Evolutionary conservation across 176 grass and related monocot species (phyloP).

Genomic region (Rhynchospora pubera): DNA sequence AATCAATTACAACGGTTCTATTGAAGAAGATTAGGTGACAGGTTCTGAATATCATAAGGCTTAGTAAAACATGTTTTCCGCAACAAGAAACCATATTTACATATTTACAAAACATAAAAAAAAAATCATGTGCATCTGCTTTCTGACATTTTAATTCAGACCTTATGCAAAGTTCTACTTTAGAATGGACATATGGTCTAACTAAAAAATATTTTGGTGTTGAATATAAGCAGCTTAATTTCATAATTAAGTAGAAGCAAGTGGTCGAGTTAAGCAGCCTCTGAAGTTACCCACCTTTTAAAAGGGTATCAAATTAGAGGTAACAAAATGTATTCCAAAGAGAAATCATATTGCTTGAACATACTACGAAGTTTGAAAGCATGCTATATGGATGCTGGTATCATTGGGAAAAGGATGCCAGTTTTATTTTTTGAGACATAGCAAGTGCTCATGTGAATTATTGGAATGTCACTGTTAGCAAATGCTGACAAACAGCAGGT

Average conservation of each 20-base stretch:
- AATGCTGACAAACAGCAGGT: not conserved
- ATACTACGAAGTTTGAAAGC: not conserved
- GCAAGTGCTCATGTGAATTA: not conserved
- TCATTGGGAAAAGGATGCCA: not conserved
- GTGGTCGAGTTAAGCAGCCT: not conserved
- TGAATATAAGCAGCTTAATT: not conserved
- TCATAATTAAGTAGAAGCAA: not conserved
- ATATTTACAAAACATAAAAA: not conserved
- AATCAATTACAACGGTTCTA: not conserved
- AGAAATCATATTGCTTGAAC: not conserved
- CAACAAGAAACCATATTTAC: not conserved
- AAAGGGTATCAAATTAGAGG: not conserved
- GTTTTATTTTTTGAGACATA: not conserved
- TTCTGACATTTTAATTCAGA: not conserved
- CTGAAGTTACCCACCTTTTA: not conserved
- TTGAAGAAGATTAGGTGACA: no score
- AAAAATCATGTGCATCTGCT: not conserved
- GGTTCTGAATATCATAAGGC: not conserved
- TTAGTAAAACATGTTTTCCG: not conserved
- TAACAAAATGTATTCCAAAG: not conserved
- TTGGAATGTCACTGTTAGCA: not conserved
- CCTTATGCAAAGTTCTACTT: not conserved
- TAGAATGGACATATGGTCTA: not conserved
- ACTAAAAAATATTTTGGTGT: not conserved
- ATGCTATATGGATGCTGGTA: not conserved